Evolutionary conservation across 495 filamentous ascomycete species (phyloP).

Genomic region (Viridothelium virens): DNA sequence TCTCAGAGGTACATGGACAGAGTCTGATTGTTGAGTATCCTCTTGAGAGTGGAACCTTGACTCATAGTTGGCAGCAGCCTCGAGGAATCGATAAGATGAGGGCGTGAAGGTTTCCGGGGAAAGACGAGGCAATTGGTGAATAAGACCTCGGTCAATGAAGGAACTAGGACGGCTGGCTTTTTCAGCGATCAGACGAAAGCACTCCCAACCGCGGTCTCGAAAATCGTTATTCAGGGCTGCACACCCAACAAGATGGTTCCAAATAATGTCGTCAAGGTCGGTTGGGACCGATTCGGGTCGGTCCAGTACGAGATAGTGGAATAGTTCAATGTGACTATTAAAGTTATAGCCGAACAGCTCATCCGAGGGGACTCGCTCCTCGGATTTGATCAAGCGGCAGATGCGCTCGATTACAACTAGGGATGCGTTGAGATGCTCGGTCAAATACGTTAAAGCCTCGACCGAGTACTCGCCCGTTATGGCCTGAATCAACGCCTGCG

Average conservation of each 20-base stretch:
- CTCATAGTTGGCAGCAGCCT: conserved; percentile 37
- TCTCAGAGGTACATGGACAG: conserved; percentile 50
- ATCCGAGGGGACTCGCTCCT: not conserved
- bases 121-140: conserved; percentile 56
- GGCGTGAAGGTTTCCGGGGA: conserved; percentile 56
- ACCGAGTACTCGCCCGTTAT: not conserved
- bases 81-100: conserved; percentile 61
- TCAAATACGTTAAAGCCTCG: not conserved
- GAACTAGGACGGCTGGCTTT: conserved; percentile 10
- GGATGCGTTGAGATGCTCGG: not conserved
- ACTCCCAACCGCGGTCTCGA: conserved; percentile 54
- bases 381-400: not conserved
- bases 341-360: not conserved
- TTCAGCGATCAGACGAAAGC: conserved; percentile 15
- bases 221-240: conserved; percentile 48
- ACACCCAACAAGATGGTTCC: conserved; percentile 59
- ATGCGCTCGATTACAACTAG: not conserved
- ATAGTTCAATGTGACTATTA: not conserved
- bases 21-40: not conserved
- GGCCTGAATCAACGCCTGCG: not conserved
- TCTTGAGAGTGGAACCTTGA: not conserved
- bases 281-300: conserved; percentile 15
- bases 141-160: conserved; percentile 60
- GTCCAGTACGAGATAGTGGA: not conserved
- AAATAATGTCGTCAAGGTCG: conserved; percentile 55